Evolutionary conservation across 2,329 filamentous ascomycete genomes (phyloP), one percentile per base, ranked within the genome.

Genomic region (Ceratocystiopsis brevicomis): DNA sequence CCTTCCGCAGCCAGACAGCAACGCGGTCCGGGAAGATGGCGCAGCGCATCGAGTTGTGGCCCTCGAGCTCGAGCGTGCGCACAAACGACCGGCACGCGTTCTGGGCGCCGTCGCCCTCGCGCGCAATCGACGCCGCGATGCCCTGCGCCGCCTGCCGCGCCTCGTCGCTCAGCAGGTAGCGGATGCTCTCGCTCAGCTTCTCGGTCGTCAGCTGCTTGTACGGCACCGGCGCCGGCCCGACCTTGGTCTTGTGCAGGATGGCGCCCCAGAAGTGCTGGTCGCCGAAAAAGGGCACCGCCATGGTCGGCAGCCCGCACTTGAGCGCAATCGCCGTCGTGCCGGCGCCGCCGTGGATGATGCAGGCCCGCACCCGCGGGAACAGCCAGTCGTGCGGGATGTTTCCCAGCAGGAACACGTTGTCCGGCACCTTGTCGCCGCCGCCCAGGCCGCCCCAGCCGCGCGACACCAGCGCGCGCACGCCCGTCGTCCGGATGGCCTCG

Each of bases 321-420:
- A 86, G 63, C 1, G 78, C 78, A 39, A 80, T 80, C 1, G 81
- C 81, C 0, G 79, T 82, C 0, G 81, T 86, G 2, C 81, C 81
- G 0, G 81, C 81, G 13, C 81, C 81, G n/a, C 81, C 81, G 49
- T 85, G 81, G 47, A 83, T 81, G 1, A 85, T 72, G 4, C 78
- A 78, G 0, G 74, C 77, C 38, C 62, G 63, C 4, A 83, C 73
- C 30, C 65, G 64, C 0, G 77, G 77, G 48, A 85, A 85, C 0
- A 86, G 62, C 80, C 81, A 86, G 57, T 85, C 80, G 53, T 85
- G 80, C 0, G 79, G 81, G 0, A 71, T 78, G 51, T 84, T 83
- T 34, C 75, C 80, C 4, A 86, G 66, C 69, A 85, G 73, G 58
- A 71, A 81, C 44, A 85, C 63, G 47, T 76, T 71, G 0, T 80